Evolutionary conservation across 2,329 filamentous ascomycete species (phyloP), one percentile per base, ranked within the genome.

Genomic region (Hypoxylon sp.): DNA sequence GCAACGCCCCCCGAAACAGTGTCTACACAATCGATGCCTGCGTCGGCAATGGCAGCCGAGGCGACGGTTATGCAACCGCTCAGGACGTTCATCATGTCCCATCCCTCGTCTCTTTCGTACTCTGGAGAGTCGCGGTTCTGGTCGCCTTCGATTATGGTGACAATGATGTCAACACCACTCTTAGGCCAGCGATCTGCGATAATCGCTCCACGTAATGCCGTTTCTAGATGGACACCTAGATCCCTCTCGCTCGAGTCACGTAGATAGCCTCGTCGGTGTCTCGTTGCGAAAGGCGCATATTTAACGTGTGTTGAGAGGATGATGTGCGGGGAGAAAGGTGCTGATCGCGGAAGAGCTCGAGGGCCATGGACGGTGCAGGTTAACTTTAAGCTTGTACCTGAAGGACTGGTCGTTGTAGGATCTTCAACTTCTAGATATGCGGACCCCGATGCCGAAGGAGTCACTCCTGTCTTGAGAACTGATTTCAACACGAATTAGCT

Each of bases 101-200:
- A 96, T 13, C 91, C 87, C 65, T 89, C 88, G 61, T 88, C 85
- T 7, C 80, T 82, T 69, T 80, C 78, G 22, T 80, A 79, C 28
- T 80, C 74, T 2, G 79, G 79, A 48, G 77, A 77, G 75, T 77
- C 85, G 76, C 76, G 85, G 79, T 94, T 91, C 75, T 97, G 92
- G 74, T 98, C 95, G 2, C 93, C 94, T 79, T 99, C 95, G 17
- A 99, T 83, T 50, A 99, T 89, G 0, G 93, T 97, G 50, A 99
- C 88, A 17, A 97, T 90, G 41, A 99, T 89, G 75, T 99, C 95
- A n/a, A 97, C 89, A 46, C 93, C 94, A 76, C 93, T 97, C 82
- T 99, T 99, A n/a, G 95, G 95, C 92, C 94, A 99, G 60, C 94
- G 85, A 75, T 97, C 94, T 13, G 93, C 93, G 73, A 98, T 94